Conservation (phyloP, 441 rosid genomes). For the Arabidopsis lyrata region DNA sequence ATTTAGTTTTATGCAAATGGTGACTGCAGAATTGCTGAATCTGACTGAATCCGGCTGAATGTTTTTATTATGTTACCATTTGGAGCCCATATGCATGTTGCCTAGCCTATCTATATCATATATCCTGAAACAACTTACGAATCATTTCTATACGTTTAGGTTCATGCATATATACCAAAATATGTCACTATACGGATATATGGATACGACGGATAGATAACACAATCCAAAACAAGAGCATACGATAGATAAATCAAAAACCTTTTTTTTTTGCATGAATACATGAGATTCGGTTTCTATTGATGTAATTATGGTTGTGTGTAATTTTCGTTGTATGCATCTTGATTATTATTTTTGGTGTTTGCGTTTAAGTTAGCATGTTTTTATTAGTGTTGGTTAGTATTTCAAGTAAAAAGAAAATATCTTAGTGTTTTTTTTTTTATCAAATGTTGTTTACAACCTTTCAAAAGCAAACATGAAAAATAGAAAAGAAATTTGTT, state of each 20-base stretch:
- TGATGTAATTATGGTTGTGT: conserved; percentile 3
- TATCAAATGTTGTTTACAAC: conserved; percentile 16
- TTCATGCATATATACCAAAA: conserved; percentile 35
- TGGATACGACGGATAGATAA: not conserved
- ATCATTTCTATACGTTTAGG: conserved; percentile 27
- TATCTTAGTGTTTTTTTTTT: not conserved
- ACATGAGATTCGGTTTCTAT: not conserved
- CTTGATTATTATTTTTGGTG: no score
- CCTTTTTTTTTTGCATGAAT: not conserved
- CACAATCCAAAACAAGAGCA: conserved; percentile 6
- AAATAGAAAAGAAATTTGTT: not conserved
- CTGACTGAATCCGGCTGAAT: no score
- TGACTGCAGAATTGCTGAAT: no score
- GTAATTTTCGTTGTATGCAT: not conserved
- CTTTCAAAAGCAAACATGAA: not conserved
- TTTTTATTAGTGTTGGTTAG: no score
- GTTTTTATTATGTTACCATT: no score
- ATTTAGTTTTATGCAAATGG: no score
- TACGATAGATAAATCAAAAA: not conserved
- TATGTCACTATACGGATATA: conserved; percentile 20
- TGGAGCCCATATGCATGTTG: conserved; percentile 36
- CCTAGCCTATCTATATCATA: conserved; percentile 29
- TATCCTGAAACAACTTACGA: conserved; percentile 22
- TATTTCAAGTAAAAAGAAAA: not conserved
- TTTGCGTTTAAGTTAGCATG: not conserved